phyloP scores from a whole-genome alignment of 2,329 filamentous ascomycete species.

The Metarhizium robertsii region DNA sequence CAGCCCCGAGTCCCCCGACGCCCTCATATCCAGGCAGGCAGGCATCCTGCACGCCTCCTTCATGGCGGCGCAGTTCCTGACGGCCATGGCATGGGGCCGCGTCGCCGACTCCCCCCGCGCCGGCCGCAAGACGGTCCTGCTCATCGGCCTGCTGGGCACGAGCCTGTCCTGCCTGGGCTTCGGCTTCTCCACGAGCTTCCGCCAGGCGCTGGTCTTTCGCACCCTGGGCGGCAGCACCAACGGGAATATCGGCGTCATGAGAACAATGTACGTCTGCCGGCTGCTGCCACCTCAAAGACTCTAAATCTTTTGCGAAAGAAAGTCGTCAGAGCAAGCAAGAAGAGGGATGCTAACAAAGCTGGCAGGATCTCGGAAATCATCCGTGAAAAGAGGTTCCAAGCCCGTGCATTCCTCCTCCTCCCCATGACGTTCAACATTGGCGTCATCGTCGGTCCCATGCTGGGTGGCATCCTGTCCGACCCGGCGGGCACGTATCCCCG shows the following conservation, averaged over 20 bases:
- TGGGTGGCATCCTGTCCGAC: conserved; percentile 60
- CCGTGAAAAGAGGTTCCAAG: conserved; percentile 55
- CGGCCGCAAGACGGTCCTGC: conserved; percentile 68
- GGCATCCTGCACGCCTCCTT: conserved; percentile 73
- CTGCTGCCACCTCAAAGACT: too few relatives aligned
- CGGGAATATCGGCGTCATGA: conserved; percentile 64
- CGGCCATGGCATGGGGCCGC: conserved; percentile 74
- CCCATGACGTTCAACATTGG: conserved; percentile 67
- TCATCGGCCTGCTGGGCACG: conserved; percentile 67
- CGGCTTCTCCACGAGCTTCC: conserved; percentile 55
- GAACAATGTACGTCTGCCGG: conserved; percentile 49
- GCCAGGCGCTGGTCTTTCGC: conserved; percentile 63
- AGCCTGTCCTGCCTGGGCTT: conserved; percentile 39
- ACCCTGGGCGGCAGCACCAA: conserved; percentile 63
- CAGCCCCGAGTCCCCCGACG: conserved; percentile 39
- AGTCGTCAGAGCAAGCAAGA: too few relatives aligned
- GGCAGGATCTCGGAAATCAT: conserved; percentile 56
- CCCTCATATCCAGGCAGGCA: conserved; percentile 66
- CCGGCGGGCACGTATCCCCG: conserved; percentile 49
- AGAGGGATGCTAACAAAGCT: neutral
- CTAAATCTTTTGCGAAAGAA: too few relatives aligned
- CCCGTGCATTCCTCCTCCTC: conserved; percentile 65
- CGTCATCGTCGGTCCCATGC: conserved; percentile 59
- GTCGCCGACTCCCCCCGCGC: conserved; percentile 52
- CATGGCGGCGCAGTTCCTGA: conserved; percentile 72